Evolutionary conservation across 345 rosid species (phyloP), one percentile per base, ranked within the genome.

Genomic region (Eucalyptus virginea): DNA sequence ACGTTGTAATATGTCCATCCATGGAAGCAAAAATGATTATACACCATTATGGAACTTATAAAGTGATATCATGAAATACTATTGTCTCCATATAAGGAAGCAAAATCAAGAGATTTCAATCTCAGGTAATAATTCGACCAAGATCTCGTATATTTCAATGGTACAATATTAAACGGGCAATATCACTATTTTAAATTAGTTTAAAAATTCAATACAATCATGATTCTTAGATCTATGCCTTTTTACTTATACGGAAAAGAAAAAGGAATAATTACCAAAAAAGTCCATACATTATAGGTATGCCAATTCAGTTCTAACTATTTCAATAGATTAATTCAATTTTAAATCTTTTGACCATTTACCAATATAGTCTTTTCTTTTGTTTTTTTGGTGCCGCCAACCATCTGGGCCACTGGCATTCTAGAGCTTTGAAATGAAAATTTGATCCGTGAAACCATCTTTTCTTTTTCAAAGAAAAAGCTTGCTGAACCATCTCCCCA

Each of bases 201-300:
- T 65, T 65, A 65, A 65, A 30, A 4, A 14, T 65, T 65, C 72
- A n/a, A n/a, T 65, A n/a, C 34, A 65, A 65, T 28, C 19, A 15
- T 16, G 40, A n/a, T n/a, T 30, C 80, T 32, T n/a, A 69, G 23
- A 32, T 32, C 42, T 32, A 69, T 69, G 42, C 23, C 37, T 16
- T 69, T 67, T 69, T 17, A 19, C 4, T 69, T 69, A 69, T 17
- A 32, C 2, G 0, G 32, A 69, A 67, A n/a, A 30, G 28, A 16
- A 62, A 54, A 2, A 28, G 2, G 67, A 60, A 60, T 60, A 60
- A 60, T 60, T 28, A 60, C 67, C 1, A 28, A 60, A 6, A 60
- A 26, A 26, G 1, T 28, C 4, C 1, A 56, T 6, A 0, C 6
- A 24, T 24, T 62, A 6, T 62, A 13, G 2, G 34, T 6, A 62